These are phyloP conservation scores for Cylindrotheca closterium DNA, from an alignment of 108 stramenopile species.

Conservation along the genomic window DNA sequence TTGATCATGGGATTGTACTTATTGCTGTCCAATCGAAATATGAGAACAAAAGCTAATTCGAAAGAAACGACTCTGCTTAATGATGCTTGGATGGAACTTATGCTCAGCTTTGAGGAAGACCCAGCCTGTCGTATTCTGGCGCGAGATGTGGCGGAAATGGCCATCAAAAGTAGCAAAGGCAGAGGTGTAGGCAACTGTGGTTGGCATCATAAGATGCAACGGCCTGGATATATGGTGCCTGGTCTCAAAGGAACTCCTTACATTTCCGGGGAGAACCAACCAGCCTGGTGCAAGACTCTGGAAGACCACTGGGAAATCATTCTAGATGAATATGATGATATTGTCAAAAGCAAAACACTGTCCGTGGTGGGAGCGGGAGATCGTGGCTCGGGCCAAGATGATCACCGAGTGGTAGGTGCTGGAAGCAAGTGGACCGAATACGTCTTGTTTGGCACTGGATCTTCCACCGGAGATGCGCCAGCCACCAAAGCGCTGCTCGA, in stretches of 20 bases:
- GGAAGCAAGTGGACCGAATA: conserved; percentile 67
- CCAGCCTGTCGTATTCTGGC: conserved; percentile 28
- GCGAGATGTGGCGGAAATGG: conserved; percentile 51
- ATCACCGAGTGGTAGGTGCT: conserved; percentile 59
- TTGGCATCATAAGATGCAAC: conserved; percentile 58
- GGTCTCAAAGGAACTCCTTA: conserved; percentile 8
- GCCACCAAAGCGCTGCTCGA: conserved; percentile 45
- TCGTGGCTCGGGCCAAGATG: conserved; percentile 63
- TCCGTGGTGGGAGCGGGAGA: conserved; percentile 57
- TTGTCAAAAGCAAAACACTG: conserved; percentile 24
- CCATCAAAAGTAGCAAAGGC: conserved; percentile 23
- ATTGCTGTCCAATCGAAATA: conserved; percentile 4
- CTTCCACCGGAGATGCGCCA: conserved; percentile 41
- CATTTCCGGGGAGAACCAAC: conserved; percentile 37
- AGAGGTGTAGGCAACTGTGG: conserved; percentile 23
- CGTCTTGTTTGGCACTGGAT: conserved; percentile 78
- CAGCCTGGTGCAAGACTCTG: conserved; percentile 54
- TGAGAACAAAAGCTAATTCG: conserved; percentile 1
- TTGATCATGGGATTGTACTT: conserved; percentile 49
- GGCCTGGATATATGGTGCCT: conserved; percentile 59
- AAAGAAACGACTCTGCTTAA: conserved; percentile 17
- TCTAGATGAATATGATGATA: conserved; percentile 28
- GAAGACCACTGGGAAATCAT: conserved; percentile 50
- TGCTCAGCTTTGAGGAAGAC: conserved; percentile 53
- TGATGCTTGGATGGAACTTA: conserved; percentile 66